Base-by-base conservation (phyloP, 2,329 filamentous ascomycete species). In the Chrysosporium keratinophilum region DNA sequence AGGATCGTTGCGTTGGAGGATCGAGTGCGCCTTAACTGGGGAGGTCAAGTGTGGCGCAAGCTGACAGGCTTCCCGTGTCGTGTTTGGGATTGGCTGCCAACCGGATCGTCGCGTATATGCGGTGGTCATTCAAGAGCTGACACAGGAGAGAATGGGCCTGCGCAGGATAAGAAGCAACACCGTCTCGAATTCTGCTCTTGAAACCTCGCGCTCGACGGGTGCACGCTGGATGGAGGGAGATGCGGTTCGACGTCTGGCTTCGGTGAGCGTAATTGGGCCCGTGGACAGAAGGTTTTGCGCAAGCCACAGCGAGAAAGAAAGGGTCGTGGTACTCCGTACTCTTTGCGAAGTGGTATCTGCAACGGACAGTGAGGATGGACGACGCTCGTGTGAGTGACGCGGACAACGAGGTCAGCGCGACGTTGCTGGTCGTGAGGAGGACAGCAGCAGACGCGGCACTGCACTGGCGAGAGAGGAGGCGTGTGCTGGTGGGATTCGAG, bases 11-110 rank as follows among this genome's bases (percentile, higher is more conserved):
- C 65, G 64, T 42, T 34, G 37, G 20, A 14, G 15, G 37, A 15
- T 44, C 34, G 40, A 44, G 66, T 64, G 66, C 61, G 67, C 66
- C 64, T 65, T 61, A 62, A 65, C 61, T 62, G 62, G 62, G 34
- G 31, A 48, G 34, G 34, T 41, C 41, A 31, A 70, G 67, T 71
- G 69, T 72, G 69, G 69, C 69, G 69, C 69, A 72, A 72, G 69
- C 69, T 71, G 68, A 71, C 62, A 62, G 64, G 62, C 67, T 70
- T 49, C 34, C 37, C 51, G 33, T 28, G 35, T 44, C 40, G 39
- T 51, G 40, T 51, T 51, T 51, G 43, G 49, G 49, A 51, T 51
- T 44, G 49, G 40, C 42, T n/a, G 40, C 41, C 15, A 45, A 35
- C 31, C 39, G 17, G 43, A 51, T 51, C 50, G 48, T 48, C 45